phyloP scores from a whole-genome alignment of 805 yeast genomes.

The Ogataea trehaloabstinens region DNA sequence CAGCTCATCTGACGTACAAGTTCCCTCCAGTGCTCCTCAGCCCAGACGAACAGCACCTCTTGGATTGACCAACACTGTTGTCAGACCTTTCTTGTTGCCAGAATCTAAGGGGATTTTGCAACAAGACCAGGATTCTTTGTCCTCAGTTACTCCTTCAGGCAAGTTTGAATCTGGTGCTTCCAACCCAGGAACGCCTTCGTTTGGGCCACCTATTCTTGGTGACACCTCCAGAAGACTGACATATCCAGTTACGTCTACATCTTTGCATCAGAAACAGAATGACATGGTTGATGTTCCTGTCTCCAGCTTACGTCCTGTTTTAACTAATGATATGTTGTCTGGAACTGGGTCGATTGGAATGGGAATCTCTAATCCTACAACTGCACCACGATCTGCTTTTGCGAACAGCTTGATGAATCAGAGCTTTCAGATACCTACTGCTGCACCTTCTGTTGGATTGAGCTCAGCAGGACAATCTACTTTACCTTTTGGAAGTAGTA shows the following conservation, averaged over 20 bases:
- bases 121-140: slow-evolving; percentile 9
- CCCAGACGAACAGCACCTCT: slow-evolving; percentile 20
- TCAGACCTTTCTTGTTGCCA: slow-evolving; percentile 24
- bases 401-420: slow-evolving; percentile 4
- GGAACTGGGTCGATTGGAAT: slow-evolving; percentile 29
- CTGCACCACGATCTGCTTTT: not conserved
- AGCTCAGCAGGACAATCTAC: slow-evolving; percentile 1
- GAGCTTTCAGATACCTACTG: slow-evolving; percentile 4
- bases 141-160: slow-evolving; percentile 8
- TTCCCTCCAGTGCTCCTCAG: slow-evolving; percentile 25
- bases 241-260: slow-evolving; percentile 22
- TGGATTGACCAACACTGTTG: slow-evolving; percentile 14
- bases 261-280: slow-evolving; percentile 10
- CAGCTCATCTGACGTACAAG: slow-evolving; percentile 13
- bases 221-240: slow-evolving; percentile 45
- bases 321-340: slow-evolving; percentile 25
- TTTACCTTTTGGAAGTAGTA: slow-evolving; percentile 3
- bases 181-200: slow-evolving; percentile 7
- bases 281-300: slow-evolving; percentile 12
- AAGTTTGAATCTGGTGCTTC: slow-evolving; percentile 9
- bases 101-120: slow-evolving; percentile 11
- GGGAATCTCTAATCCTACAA: slow-evolving; percentile 19
- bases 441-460: slow-evolving; percentile 5
- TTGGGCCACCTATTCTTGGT: slow-evolving; percentile 26
- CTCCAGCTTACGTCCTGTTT: slow-evolving; percentile 26